Conservation (phyloP, 208 protist genomes). For the Acanthamoeba lenticulata region DNA sequence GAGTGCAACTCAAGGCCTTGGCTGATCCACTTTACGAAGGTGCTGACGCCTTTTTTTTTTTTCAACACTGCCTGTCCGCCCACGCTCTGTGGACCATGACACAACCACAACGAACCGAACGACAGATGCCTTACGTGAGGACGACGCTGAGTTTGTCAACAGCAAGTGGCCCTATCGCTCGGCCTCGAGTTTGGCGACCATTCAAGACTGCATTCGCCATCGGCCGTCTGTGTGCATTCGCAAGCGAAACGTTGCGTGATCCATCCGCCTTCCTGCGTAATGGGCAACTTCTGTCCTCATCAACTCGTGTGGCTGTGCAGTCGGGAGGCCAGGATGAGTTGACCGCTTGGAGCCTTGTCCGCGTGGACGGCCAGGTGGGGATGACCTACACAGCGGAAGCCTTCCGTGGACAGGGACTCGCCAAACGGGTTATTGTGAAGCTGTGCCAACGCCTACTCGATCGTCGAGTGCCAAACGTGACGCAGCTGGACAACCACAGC, state of each 20-base stretch:
- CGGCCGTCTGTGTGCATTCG: not conserved
- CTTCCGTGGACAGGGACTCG: not conserved
- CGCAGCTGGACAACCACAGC: not conserved
- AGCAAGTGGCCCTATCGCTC: not conserved
- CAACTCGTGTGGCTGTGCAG: not conserved
- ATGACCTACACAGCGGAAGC: not conserved
- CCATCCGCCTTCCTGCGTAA: not conserved
- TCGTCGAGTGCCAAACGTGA: not conserved
- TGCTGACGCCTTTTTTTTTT: not conserved
- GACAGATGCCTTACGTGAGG: not conserved
- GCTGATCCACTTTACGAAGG: not conserved
- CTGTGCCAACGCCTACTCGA: not conserved
- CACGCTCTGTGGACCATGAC: too few species aligned
- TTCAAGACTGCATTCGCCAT: not conserved
- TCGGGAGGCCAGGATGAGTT: not conserved
- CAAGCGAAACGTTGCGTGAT: slow-evolving; percentile 38
- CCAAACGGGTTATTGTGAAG: not conserved
- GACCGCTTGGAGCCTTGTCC: not conserved
- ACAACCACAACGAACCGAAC: too few species aligned
- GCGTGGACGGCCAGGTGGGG: not conserved
- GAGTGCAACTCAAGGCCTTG: not conserved
- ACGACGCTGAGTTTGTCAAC: not conserved
- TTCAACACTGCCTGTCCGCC: too few species aligned
- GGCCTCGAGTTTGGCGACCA: not conserved
- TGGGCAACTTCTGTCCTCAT: not conserved